Conservation (phyloP, 352 stramenopile genomes). For the Phytopythium boreale region DNA sequence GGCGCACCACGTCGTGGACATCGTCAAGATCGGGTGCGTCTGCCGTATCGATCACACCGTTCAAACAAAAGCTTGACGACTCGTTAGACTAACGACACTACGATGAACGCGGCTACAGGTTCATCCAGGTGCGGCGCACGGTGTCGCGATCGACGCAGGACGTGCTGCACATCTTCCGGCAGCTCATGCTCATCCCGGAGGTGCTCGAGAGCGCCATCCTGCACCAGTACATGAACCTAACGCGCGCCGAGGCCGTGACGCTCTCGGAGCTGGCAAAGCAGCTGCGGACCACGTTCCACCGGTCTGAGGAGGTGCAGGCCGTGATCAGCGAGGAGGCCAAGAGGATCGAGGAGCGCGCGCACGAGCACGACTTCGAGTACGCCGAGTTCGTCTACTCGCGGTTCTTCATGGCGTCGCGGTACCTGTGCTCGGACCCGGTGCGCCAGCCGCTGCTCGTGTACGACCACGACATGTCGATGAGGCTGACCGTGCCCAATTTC, state of each 20-base stretch:
- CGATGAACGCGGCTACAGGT: slow-evolving; percentile 5
- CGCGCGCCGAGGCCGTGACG: background rate
- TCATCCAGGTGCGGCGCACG: slow-evolving; percentile 14
- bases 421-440: slow-evolving; percentile 20
- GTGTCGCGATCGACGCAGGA: slow-evolving; percentile 17
- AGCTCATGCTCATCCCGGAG: slow-evolving; percentile 24
- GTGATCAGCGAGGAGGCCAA: slow-evolving; percentile 15
- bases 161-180: slow-evolving; percentile 22
- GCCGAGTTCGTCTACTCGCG: slow-evolving; percentile 19
- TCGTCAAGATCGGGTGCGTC: slow-evolving; percentile 18
- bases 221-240: slow-evolving; percentile 13
- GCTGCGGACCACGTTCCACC: slow-evolving; percentile 11
- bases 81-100: background rate
- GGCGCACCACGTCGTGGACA: slow-evolving; percentile 20
- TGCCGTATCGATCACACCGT: background rate
- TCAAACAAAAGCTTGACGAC: background rate
- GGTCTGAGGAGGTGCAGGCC: slow-evolving; percentile 14
- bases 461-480: slow-evolving; percentile 24
- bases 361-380: slow-evolving; percentile 20
- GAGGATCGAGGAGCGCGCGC: slow-evolving; percentile 7
- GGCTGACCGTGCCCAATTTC: slow-evolving; percentile 13
- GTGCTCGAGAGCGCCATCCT: slow-evolving; percentile 23
- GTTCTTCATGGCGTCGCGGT: slow-evolving; percentile 17
- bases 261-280: slow-evolving; percentile 7
- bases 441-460: slow-evolving; percentile 22